Evolutionary conservation across 805 yeast species (phyloP), one percentile per base, ranked within the genome.

Genomic region (Yarrowia sp.): DNA sequence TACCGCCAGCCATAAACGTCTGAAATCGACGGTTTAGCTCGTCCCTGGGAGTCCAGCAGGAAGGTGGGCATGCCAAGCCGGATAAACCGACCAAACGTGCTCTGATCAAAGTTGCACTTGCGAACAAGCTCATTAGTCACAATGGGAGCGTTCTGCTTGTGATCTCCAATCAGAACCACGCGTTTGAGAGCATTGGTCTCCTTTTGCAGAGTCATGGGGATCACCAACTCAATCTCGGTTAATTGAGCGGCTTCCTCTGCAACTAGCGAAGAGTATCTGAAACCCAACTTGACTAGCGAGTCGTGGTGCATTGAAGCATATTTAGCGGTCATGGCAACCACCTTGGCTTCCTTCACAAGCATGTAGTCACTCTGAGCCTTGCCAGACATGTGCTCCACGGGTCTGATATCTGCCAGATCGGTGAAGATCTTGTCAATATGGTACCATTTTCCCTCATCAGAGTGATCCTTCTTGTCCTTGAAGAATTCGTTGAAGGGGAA

Each of bases 91-190:
- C 70, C 70, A 56, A 79, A 74, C 20, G 75, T 46, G 50, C 77
- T 75, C 44, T 70, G 73, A n/a, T 67, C 71, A 39, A 75, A 20
- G 17, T 70, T 69, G 19, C 70, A 56, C 19, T 63, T 42, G 17
- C 69, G 69, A 24, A 73, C 53, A 10, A 66, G 67, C 9, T 34
- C n/a, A 61, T 69, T 69, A 42, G 68, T 65, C 19, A 74, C 42
- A 43, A 67, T 68, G 7, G 80, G 79, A 5, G 71, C 72, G 40
- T 71, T 68, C 50, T 69, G 74, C 14, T 46, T 58, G 33, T 69
- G 68, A 67, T 81, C 83, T 9, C 84, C 84, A n/a, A 77, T 36
- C 33, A 82, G 30, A 0, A 77, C 71, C 0, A 79, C 65, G 34
- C 82, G 73, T 39, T 74, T 73, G 2, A 76, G 55, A 0, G 58